These are phyloP conservation scores for Solidago caesia DNA, from an alignment of 129 eudicot genomes.

Conservation along the genomic window DNA sequence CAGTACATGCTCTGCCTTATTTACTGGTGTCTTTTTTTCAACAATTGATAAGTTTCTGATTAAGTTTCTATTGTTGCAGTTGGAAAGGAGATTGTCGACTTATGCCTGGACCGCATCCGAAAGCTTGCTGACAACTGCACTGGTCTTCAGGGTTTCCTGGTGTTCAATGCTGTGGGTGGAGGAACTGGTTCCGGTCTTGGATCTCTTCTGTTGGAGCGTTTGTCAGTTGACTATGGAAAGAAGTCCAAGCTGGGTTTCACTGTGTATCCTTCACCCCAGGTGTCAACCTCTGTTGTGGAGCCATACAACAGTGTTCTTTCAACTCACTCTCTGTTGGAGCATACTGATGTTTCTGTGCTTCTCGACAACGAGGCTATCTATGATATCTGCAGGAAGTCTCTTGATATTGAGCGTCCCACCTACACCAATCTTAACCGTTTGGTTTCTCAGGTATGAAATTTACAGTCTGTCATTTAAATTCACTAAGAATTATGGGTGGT, in stretches of 20 bases:
- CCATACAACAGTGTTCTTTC: conserved; percentile 45
- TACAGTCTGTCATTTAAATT: not conserved
- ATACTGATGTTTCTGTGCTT: conserved; percentile 38
- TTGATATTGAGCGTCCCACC: conserved; percentile 38
- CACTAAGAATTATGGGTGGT: no score
- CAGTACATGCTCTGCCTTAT: conserved; percentile 19
- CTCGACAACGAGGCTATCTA: conserved; percentile 32
- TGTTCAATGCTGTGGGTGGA: conserved; percentile 70
- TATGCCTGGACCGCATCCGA: conserved; percentile 52
- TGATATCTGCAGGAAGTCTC: conserved; percentile 40
- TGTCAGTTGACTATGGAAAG: conserved; percentile 77
- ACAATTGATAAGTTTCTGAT: not conserved
- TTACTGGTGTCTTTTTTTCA: not conserved
- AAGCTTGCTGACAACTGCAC: conserved; percentile 62
- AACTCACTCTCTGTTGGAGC: conserved; percentile 42
- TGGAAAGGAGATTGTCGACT: conserved; percentile 59
- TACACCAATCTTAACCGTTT: conserved; percentile 45
- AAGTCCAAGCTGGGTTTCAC: conserved; percentile 52
- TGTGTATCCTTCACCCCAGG: conserved; percentile 57
- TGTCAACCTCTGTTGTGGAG: conserved; percentile 57
- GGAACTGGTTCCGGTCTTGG: conserved; percentile 80
- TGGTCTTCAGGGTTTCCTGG: conserved; percentile 56
- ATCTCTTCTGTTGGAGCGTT: conserved; percentile 63
- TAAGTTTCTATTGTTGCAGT: conserved; percentile 24
- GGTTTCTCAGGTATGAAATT: conserved; percentile 31